phyloP scores from a whole-genome alignment of 352 stramenopile species.

The Poterioochromonas sp. region DNA sequence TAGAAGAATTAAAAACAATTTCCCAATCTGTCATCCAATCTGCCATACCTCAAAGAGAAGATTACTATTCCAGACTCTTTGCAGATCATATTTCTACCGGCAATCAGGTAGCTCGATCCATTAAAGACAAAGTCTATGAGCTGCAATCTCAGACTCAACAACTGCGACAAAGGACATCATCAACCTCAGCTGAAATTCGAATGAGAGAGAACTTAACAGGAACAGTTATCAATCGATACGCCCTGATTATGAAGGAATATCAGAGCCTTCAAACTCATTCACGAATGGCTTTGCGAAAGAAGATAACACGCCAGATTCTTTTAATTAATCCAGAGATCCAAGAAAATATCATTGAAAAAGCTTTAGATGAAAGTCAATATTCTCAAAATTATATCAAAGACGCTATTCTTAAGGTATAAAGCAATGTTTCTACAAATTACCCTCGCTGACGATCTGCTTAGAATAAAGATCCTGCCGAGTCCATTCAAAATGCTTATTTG shows the following conservation, averaged over 20 bases:
- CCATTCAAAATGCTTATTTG: conserved; percentile 79
- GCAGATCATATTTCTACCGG: no score
- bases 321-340: conserved; percentile 95
- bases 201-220: conserved; percentile 94
- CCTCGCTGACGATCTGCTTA: conserved; percentile 44
- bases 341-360: conserved; percentile 88
- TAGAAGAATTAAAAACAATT: no score
- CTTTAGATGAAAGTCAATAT: conserved; percentile 68
- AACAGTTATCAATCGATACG: conserved; percentile 94
- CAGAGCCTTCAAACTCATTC: conserved; percentile 93
- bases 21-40: no score
- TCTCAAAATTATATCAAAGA: conserved; percentile 8
- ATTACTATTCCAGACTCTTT: no score
- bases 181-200: conserved; percentile 51
- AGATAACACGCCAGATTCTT: conserved; percentile 91
- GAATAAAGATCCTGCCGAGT: conserved; percentile 59
- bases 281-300: conserved; percentile 94
- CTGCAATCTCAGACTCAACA: no score
- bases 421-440: not conserved
- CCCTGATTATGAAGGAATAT: conserved; percentile 96
- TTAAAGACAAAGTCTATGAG: no score
- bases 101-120: no score
- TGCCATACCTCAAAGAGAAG: no score
- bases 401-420: conserved; percentile 30
- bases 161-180: conserved; percentile 45